A percentile compares a stretch with the other conserved stretches of the same genome.
Conservation (phyloP, 352 stramenopile genomes). For the Salisapilia sapeloensis region DNA sequence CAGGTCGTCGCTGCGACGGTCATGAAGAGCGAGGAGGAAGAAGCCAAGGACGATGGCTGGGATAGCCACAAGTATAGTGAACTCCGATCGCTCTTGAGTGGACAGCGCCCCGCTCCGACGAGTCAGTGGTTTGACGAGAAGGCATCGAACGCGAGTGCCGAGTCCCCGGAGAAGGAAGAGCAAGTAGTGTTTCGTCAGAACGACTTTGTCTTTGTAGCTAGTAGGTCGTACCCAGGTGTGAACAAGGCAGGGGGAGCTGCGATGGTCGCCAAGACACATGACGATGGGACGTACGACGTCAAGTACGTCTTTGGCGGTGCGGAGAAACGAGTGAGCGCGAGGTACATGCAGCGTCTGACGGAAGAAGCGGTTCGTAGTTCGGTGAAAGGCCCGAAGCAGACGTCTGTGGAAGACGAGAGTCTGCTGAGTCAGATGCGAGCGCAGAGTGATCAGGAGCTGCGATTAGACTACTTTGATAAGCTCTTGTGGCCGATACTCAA, state of each 20-base stretch:
- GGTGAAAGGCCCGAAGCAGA: slow-evolving; percentile 31
- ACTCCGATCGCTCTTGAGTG: slow-evolving; percentile 1
- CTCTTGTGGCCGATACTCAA: slow-evolving; percentile 63
- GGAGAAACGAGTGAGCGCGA: slow-evolving; percentile 40
- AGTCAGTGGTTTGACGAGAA: too few species aligned
- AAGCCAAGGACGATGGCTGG: slow-evolving; percentile 3
- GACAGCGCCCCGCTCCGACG: too few species aligned
- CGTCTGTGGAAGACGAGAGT: slow-evolving; percentile 5
- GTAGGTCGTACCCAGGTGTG: slow-evolving; percentile 54
- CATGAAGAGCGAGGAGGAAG: slow-evolving; percentile 2
- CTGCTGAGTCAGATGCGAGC: slow-evolving; percentile 5
- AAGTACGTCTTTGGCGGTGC: slow-evolving; percentile 72
- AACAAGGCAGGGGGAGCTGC: slow-evolving; percentile 61
- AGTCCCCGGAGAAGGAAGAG: neutral
- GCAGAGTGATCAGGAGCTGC: slow-evolving; percentile 3
- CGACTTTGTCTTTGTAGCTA: slow-evolving; percentile 55
- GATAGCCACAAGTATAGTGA: neutral
- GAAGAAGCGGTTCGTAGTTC: slow-evolving; percentile 61
- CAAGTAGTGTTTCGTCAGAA: slow-evolving; percentile 20
- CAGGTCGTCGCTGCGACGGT: neutral
- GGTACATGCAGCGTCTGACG: slow-evolving; percentile 47
- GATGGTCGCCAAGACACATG: slow-evolving; percentile 25
- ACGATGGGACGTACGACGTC: slow-evolving; percentile 58
- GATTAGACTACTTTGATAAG: slow-evolving; percentile 62
- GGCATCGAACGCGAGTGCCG: neutral